Evolutionary conservation across 176 grass and related monocot genomes (phyloP), one percentile per base, ranked within the genome.

Genomic region (Lolium multiflorum): DNA sequence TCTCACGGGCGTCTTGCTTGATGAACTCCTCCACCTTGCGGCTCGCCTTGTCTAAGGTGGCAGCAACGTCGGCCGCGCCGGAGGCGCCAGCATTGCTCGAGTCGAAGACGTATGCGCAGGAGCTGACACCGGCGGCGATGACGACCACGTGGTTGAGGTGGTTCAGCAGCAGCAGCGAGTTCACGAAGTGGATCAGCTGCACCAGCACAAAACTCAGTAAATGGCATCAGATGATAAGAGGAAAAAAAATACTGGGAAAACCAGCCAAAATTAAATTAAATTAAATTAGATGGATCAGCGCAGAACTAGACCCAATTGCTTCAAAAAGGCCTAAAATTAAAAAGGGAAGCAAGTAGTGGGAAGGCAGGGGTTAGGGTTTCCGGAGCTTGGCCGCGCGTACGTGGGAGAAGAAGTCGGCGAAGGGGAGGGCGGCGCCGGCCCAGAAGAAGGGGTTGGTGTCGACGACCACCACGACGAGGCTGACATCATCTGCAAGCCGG

Each of bases 361-460:
- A 50, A 31, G 69, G 21, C 20, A 57, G 60, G 76, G 31, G 77
- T 22, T 44, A 75, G 69, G 57, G 39, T 69, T 82, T 64, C 15
- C 6, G 25, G 35, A 44, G 55, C 24, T 6, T 4, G 24, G 41
- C 4, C 10, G 15, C 21, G 18, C 71, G 62, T 83, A 98, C 96
- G 8, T 98, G 92, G 21, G 88, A 78, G 69, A 96, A 91, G 80
- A 96, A 92, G 69, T 94, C 75, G 51, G 97, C 84, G 87, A 98
- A 96, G 55, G 90, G 86, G 81, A 98, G 86, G 21, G 87, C 71
- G 66, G 87, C 77, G 59, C 70, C 2, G 80, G 88, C 87, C 96
- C 93, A 96, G 87, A 96, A 98, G 88, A 98, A 94, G 64, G 96
- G 96, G 82, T 98, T 98, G 50, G 87, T 92, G 82, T 98, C 93